These are phyloP conservation scores for Coniochaeta prunicola DNA, from an alignment of 2,329 filamentous ascomycete genomes.

Conservation along the genomic window DNA sequence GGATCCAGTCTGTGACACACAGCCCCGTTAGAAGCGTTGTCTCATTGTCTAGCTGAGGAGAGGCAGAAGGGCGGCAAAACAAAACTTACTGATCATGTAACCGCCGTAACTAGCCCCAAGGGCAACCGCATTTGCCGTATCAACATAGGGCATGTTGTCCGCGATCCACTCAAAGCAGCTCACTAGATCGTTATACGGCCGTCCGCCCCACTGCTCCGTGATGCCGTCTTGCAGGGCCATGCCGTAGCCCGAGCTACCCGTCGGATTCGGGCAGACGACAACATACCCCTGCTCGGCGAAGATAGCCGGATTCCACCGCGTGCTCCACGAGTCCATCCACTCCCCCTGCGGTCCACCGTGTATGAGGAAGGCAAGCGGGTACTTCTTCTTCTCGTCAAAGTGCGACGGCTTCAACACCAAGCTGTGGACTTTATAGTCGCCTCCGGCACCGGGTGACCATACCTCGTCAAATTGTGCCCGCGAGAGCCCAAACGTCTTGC, in stretches of 20 bases:
- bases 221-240: constrained; percentile 73
- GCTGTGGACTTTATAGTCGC: constrained; percentile 58
- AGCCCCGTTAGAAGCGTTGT: background rate
- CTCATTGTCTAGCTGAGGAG: background rate
- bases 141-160: constrained; percentile 58
- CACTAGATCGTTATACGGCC: constrained; percentile 76
- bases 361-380: constrained; percentile 72
- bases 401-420: constrained; percentile 59
- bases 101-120: constrained; percentile 70
- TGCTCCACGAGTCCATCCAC: constrained; percentile 71
- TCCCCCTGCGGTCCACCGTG: constrained; percentile 78
- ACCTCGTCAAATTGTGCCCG: constrained; percentile 58
- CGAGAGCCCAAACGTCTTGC: constrained; percentile 59
- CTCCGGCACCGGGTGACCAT: constrained; percentile 58
- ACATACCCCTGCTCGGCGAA: constrained; percentile 87
- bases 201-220: constrained; percentile 72
- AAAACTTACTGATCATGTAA: constrained; percentile 65
- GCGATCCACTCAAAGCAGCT: constrained; percentile 70
- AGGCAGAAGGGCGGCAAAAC: too few species aligned
- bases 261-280: constrained; percentile 74
- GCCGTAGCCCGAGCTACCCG: constrained; percentile 76
- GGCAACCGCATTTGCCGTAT: constrained; percentile 62
- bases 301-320: constrained; percentile 77
- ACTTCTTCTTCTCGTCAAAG: constrained; percentile 65
- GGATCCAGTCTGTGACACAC: constrained; percentile 63